Base-by-base conservation (phyloP, 306 rosid genomes). In the Trifolium dubium region DNA sequence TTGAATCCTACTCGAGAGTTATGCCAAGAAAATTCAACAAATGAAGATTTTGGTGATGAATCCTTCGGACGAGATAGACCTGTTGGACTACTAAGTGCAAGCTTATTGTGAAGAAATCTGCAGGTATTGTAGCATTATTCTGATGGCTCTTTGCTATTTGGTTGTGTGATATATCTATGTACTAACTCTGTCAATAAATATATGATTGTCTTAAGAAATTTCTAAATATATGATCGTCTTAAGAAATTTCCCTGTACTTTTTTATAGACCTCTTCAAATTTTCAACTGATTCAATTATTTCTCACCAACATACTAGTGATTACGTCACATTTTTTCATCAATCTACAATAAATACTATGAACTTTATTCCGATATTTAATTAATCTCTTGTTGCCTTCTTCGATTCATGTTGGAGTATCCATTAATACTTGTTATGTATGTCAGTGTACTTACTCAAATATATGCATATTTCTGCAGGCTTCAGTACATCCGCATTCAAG, bases 21-120 rank as follows among this genome's bases (percentile, higher is more conserved):
- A 49, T 92, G 99, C 83, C 99, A 92, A 86, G 98, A 95, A 80
- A 92, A 92, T 74, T 92, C 97, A 44, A 88, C 89, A 54, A 90
- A 90, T 79, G 97, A 92, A 87, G 98, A 88, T 84, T 90, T 90
- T 79, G 99, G 83, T 37, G 97, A 92, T 56, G 97, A 90, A 72
- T 64, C 96, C 49, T 92, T 92, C 75, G 96, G 86, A 50, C 75
- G 88, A 85, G 96, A 95, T 63, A 80, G 87, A 80, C 84, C 98
- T 0, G 89, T 85, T 74, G 93, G 83, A 69, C 81, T 88, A 73
- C 62, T 85, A 71, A 86, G 90, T 85, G 88, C 90, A 41, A 85
- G 89, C 92, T 64, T 87, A 64, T 80, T 79, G 71, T 88, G 86
- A 90, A 83, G 86, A 83, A 60, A 70, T 74, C 66, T 82, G 71